These are phyloP conservation scores for Naegleria lovaniensis DNA, from an alignment of 208 protist genomes.

Conservation along the genomic window DNA sequence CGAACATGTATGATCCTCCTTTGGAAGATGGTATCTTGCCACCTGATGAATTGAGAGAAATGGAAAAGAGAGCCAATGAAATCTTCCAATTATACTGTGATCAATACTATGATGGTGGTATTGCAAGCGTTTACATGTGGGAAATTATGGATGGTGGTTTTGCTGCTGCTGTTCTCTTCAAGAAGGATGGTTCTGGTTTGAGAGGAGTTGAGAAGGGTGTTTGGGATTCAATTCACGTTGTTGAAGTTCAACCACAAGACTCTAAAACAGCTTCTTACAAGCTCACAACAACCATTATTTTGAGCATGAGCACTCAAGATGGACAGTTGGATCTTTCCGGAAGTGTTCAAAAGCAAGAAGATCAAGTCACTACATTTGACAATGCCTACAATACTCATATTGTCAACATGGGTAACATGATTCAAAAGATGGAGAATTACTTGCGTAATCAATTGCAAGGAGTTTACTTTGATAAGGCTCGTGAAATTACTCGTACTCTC, in stretches of 20 bases:
- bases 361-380: not conserved
- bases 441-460: conserved; percentile 15
- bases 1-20: conserved; percentile 24
- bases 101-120: conserved; percentile 26
- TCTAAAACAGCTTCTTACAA: not conserved
- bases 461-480: conserved; percentile 32
- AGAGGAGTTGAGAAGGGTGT: conserved; percentile 1
- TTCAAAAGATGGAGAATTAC: conserved; percentile 25
- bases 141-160: conserved; percentile 19
- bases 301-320: not conserved
- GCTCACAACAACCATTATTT: conserved; percentile 21
- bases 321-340: conserved; percentile 18
- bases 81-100: conserved; percentile 22
- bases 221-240: conserved; percentile 30
- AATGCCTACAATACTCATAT: not conserved
- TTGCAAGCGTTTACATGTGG: conserved; percentile 24
- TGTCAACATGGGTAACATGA: conserved; percentile 29
- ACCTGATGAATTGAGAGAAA: conserved; percentile 10
- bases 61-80: conserved; percentile 24
- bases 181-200: conserved; percentile 5
- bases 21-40: conserved; percentile 27
- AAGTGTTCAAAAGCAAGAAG: conserved; percentile 20
- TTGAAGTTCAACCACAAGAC: conserved; percentile 18
- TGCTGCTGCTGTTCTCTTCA: conserved; percentile 11
- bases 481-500: conserved; percentile 23